Base-by-base conservation (phyloP, 2,329 filamentous ascomycete genomes). In the Sporothrix phasma region DNA sequence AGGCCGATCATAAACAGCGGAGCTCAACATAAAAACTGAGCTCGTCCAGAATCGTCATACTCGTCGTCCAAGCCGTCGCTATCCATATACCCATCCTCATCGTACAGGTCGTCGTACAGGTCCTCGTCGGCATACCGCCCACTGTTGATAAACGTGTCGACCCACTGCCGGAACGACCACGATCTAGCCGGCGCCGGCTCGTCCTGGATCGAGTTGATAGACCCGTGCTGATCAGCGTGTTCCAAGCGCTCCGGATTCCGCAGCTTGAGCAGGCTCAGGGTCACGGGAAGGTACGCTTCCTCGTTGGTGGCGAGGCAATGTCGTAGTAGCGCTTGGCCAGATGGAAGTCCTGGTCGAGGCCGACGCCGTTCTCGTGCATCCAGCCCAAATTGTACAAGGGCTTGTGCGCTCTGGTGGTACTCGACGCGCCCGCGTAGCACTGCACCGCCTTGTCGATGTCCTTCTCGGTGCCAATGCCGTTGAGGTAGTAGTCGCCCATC, bases 351-450 rank as follows among this genome's bases (percentile, higher is more conserved):
- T 99, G 94, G 63, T 89, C 88, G 22, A 97, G 84, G 1, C 92
- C 91, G 59, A 97, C 81, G 7, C 94, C 94, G 71, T 97, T 97
- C 76, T 99, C 94, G 72, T 99, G 92, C 93, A 99, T 97, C 94
- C 94, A 99, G 5, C 94, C 95, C 15, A 99, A 80, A 71, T 99
- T 97, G 84, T 92, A 99, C 64, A 97, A n/a, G 85, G 15, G 95
- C 94, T 76, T 99, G 95, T 2, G 93, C 94, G 70, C 91, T 96
- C 72, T 92, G 88, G 69, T 93, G 87, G 66, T 89, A 92, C 72
- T 99, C 94, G 0, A 92, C 1, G 94, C 94, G 3, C 90, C 89
- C 62, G 89, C 88, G 71, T 99, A 99, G 77, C 94, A 99, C 51
- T 89, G 87, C 0, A 92, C 92, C 5, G 95, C 95, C 74, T 96